Conservation (phyloP, 139 green algal species). For the Chlorella sorokiniana region DNA sequence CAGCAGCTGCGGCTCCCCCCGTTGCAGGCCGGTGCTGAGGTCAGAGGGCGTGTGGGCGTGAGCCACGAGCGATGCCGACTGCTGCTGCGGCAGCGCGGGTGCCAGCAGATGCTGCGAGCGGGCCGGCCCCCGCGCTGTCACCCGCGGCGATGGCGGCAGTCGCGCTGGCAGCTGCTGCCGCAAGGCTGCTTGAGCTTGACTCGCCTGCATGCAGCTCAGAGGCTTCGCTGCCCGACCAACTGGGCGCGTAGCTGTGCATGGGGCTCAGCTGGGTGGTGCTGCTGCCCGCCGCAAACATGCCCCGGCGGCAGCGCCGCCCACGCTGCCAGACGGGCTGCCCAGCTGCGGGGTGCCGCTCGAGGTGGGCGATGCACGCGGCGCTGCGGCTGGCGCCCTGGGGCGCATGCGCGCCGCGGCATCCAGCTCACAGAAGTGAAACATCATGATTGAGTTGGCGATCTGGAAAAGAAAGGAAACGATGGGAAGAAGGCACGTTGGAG, state of each 20-base stretch:
- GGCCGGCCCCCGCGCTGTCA: neutral
- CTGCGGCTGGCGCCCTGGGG: neutral
- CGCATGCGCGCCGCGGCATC: conserved; percentile 54
- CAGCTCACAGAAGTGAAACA: conserved; percentile 77
- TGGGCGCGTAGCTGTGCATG: conserved; percentile 24
- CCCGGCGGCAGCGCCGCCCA: neutral
- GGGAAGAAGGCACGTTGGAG: neutral
- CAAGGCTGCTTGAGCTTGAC: neutral
- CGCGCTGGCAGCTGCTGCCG: neutral
- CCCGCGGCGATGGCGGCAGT: neutral
- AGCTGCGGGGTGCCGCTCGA: neutral
- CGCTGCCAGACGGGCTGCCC: neutral
- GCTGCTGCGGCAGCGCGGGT: neutral
- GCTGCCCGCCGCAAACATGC: neutral
- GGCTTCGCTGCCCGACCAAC: conserved; percentile 24
- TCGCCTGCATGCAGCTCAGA: conserved; percentile 11
- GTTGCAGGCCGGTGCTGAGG: neutral
- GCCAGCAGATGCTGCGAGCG: neutral
- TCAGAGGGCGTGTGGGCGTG: neutral
- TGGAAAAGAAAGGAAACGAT: conserved; percentile 36
- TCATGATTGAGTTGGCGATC: conserved; percentile 52
- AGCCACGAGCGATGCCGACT: neutral
- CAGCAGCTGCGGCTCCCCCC: neutral
- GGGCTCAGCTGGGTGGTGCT: conserved; percentile 20
- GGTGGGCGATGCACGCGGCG: neutral